Conservation (phyloP, 352 stramenopile genomes). For the Elongisporangium senticosum region DNA sequence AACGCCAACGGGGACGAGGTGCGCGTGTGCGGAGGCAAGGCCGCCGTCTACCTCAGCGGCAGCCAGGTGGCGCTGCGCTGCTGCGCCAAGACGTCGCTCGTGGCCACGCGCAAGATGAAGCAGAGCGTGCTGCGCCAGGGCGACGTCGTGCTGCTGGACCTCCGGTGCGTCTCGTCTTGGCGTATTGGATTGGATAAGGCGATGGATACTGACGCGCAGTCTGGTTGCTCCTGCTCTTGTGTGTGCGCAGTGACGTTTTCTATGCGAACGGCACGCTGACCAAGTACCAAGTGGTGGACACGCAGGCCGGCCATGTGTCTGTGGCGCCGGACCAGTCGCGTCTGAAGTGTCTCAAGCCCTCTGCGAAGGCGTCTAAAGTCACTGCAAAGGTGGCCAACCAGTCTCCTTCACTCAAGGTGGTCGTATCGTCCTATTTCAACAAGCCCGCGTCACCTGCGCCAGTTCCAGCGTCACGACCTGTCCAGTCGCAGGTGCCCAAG, state of each 20-base stretch:
- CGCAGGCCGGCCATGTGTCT: constrained; percentile 18
- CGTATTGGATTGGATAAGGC: not conserved
- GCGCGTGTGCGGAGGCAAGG: constrained; percentile 63
- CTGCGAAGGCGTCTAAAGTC: not conserved
- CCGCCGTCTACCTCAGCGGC: constrained; percentile 61
- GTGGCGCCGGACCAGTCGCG: constrained; percentile 12
- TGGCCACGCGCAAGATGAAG: constrained; percentile 64
- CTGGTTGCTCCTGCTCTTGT: not conserved
- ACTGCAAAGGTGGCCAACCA: not conserved
- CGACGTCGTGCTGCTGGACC: constrained; percentile 61
- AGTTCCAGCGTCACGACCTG: not conserved
- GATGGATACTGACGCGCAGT: constrained; percentile 3
- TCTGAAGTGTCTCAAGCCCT: not conserved
- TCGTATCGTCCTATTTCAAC: constrained; percentile 42
- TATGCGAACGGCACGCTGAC: constrained; percentile 80
- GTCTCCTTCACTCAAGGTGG: constrained; percentile 9
- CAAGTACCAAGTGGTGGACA: constrained; percentile 80
- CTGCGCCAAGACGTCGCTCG: constrained; percentile 68
- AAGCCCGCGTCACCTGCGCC: constrained; percentile 1
- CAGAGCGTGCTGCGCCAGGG: constrained; percentile 70
- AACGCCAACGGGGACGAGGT: constrained; percentile 40
- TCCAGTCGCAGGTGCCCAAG: constrained; percentile 2
- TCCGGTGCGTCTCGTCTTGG: constrained; percentile 21
- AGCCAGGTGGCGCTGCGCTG: constrained; percentile 66
- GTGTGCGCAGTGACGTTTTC: constrained; percentile 47